Base-by-base conservation (phyloP, 306 rosid species). In the Vicia faba region DNA sequence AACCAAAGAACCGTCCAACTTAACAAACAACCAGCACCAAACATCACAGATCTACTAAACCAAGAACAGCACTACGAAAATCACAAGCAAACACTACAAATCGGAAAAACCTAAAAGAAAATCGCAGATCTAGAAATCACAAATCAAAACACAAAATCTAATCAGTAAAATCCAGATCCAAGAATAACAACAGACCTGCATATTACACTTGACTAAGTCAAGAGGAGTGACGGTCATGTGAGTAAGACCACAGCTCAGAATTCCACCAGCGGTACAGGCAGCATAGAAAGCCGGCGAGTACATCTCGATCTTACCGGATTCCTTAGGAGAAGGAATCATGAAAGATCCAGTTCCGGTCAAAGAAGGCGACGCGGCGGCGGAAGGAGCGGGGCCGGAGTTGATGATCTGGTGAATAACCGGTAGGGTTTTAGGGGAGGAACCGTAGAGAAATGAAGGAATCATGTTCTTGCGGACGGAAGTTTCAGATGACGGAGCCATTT, bases 181-280 rank as follows among this genome's bases (percentile, higher is more conserved):
- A 44, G 28, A 23, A 23, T 69, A 12, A 50, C 7, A 40, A 19
- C 3, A 26, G 11, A 76, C 97, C 99, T 90, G 99, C 96, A 95
- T 95, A 76, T 95, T 95, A 73, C 99, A 95, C 80, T 90, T 95
- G 85, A 95, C 96, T 5, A 95, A 82, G 65, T 95, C 99, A 71
- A 90, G 99, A 76, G 99, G 99, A 77, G 99, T 90, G 77, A 88
- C 96, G 33, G 92, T 38, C 95, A 25, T 95, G 86, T 90, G 99
- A 77, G 97, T 88, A 80, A 86, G 97, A 11, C 99, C 97, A 19
- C 97, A 95, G 78, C 96, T 74, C 20, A 95, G 85, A 60, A 81
- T 90, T 15, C 99, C 99, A 8, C 99, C 99, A 13, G 68, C 80
- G 3, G 99, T 89, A 38, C 96, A 90, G 45, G 97, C 96, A 41